These are phyloP conservation scores for Pluteus cervinus DNA, from an alignment of 768 basidiomycete genomes.

Conservation along the genomic window DNA sequence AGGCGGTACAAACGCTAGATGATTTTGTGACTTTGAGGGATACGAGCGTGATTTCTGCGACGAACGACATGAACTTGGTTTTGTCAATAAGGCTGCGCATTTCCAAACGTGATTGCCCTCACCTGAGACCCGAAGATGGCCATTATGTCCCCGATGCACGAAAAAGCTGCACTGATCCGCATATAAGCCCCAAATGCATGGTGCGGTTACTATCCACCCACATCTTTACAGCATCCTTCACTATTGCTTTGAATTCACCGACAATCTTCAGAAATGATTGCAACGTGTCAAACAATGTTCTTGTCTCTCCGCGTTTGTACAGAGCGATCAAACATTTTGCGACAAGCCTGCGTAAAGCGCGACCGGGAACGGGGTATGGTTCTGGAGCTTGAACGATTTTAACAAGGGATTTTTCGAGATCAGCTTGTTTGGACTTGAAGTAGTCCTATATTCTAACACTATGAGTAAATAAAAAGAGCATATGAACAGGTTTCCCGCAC, in stretches of 20 bases:
- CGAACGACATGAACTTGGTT: slow-evolving; percentile 87
- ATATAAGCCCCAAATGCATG: background rate
- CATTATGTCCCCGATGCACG: slow-evolving; percentile 89
- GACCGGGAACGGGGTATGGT: slow-evolving; percentile 78
- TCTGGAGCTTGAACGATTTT: slow-evolving; percentile 61
- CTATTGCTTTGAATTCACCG: slow-evolving; percentile 60
- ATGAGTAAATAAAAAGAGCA: slow-evolving; percentile 1
- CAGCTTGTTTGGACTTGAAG: slow-evolving; percentile 57
- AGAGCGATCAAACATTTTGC: slow-evolving; percentile 70
- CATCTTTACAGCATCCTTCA: slow-evolving; percentile 64
- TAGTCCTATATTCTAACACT: slow-evolving; percentile 40
- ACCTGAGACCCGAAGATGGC: slow-evolving; percentile 78
- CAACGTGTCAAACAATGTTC: slow-evolving; percentile 82
- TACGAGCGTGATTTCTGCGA: slow-evolving; percentile 72
- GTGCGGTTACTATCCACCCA: slow-evolving; percentile 26
- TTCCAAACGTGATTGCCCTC: slow-evolving; percentile 16
- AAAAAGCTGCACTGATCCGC: slow-evolving; percentile 66
- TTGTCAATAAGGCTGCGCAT: background rate
- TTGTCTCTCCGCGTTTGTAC: slow-evolving; percentile 77
- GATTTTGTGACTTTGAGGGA: slow-evolving; percentile 66
- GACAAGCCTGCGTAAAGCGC: slow-evolving; percentile 75
- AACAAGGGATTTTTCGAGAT: slow-evolving; percentile 57
- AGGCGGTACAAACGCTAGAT: slow-evolving; percentile 51
- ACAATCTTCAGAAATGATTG: slow-evolving; percentile 72
- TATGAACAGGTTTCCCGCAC: slow-evolving; percentile 36